Base-by-base conservation (phyloP, 2,329 filamentous ascomycete genomes). In the Zasmidium angulare region DNA sequence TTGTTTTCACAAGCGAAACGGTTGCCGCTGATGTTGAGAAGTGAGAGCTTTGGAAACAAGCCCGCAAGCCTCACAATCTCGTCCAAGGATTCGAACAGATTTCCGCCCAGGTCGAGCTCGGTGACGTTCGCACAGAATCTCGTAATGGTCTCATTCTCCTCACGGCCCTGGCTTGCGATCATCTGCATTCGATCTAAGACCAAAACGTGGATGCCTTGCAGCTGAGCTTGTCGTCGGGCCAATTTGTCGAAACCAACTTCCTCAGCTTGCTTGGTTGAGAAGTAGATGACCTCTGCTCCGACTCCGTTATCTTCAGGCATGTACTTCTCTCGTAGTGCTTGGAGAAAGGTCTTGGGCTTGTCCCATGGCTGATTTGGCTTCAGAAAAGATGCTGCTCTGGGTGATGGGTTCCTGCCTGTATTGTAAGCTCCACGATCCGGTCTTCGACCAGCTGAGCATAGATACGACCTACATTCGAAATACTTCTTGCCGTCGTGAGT, bases 221-320 rank as follows among this genome's bases (percentile, higher is more conserved):
- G 80, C 70, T 89, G 81, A 66, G 92, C 89, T 69, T 96, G 87
- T 75, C 93, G 86, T 65, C 84, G 84, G 47, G 89, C 86, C 66
- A 97, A 91, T 80, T 97, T 97, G 67, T 96, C 92, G 68, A 98
- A 98, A 26, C 95, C 95, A 31, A 98, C 86, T 77, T 98, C 93
- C 77, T 98, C 89, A 3, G 91, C 93, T 19, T 93, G 84, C 76
- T 98, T 98, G 40, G 83, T 81, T 76, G 90, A 77, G 80, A 96
- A 82, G 81, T 88, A 77, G 63, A 96, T 89, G 51, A 85, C 80
- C 52, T 81, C 80, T 7, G 69, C 64, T 17, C 69, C 68, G 60
- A 67, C 49, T 65, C 69, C 55, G 22, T 64, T 60, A 56, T 76
- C 72, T 55, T 78, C 70, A 43, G 77, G 74, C 2, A 88, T 90